Evolutionary conservation across 495 filamentous ascomycete genomes (phyloP).

Genomic region (Neurospora hispaniola): DNA sequence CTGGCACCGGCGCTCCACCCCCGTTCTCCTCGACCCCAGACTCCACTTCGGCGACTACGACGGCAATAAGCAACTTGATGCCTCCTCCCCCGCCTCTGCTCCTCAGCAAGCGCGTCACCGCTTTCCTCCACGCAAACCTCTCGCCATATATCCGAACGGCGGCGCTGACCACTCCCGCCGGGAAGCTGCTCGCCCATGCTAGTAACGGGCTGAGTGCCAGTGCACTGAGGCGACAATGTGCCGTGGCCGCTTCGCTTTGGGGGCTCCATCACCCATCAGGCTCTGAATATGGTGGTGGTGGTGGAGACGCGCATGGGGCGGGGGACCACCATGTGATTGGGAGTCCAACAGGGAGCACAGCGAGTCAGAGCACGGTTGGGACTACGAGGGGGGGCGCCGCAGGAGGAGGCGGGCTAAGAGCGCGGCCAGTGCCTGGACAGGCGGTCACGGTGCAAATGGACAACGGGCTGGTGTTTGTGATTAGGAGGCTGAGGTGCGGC

Average conservation of each 20-base stretch:
- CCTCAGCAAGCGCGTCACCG: slow-evolving; percentile 36
- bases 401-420: neutral
- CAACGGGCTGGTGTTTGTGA: slow-evolving; percentile 32
- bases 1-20: neutral
- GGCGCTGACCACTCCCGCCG: slow-evolving; percentile 35
- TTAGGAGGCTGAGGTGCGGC: slow-evolving; percentile 36
- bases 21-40: neutral
- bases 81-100: slow-evolving; percentile 33
- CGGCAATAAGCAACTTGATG: slow-evolving; percentile 10
- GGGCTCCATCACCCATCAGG: slow-evolving; percentile 20
- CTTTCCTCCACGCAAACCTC: slow-evolving; percentile 39
- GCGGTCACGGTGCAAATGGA: slow-evolving; percentile 39
- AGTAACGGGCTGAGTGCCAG: slow-evolving; percentile 26
- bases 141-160: slow-evolving; percentile 29
- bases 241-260: slow-evolving; percentile 39
- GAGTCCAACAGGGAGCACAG: neutral
- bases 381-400: neutral
- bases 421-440: neutral
- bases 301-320: neutral
- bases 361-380: neutral
- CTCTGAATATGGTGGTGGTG: neutral
- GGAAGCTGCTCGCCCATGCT: slow-evolving; percentile 39
- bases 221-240: slow-evolving; percentile 35
- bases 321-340: neutral
- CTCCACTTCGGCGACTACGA: neutral